phyloP scores from a whole-genome alignment of 1,284 basidiomycete genomes.

The Wallemia hederae region DNA sequence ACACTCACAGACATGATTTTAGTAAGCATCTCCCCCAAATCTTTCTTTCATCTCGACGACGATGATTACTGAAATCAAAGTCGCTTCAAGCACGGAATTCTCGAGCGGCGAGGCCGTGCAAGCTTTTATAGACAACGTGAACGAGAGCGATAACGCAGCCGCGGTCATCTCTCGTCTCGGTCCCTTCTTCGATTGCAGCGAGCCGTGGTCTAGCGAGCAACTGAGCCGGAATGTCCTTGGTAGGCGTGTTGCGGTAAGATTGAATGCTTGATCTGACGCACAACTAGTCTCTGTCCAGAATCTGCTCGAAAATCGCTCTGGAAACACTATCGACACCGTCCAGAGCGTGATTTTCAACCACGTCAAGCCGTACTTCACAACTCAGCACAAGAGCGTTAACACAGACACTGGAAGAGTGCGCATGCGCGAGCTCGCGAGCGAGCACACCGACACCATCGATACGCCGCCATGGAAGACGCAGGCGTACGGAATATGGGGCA shows the following conservation, averaged over 20 bases:
- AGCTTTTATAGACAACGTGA: neutral
- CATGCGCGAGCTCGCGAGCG: neutral
- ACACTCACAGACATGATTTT: no score
- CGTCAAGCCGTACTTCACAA: neutral
- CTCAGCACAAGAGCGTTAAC: neutral
- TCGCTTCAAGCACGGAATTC: no score
- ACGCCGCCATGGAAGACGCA: neutral
- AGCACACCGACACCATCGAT: neutral
- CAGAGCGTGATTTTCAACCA: neutral
- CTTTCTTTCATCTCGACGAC: no score
- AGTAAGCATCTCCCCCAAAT: no score
- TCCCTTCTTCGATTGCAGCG: neutral
- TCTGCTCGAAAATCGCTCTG: neutral
- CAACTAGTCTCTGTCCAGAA: neutral
- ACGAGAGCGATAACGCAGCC: neutral
- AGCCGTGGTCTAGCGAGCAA: neutral
- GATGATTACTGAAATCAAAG: no score
- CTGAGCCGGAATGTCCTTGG: neutral
- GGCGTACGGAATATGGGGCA: neutral
- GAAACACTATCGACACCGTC: neutral
- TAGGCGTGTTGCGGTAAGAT: neutral
- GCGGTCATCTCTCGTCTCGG: neutral
- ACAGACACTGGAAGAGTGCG: neutral
- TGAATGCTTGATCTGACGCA: neutral
- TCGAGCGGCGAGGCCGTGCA: neutral